Evolutionary conservation across 164 flowering plant genomes (phyloP).

Genomic region (Stephania japonica): DNA sequence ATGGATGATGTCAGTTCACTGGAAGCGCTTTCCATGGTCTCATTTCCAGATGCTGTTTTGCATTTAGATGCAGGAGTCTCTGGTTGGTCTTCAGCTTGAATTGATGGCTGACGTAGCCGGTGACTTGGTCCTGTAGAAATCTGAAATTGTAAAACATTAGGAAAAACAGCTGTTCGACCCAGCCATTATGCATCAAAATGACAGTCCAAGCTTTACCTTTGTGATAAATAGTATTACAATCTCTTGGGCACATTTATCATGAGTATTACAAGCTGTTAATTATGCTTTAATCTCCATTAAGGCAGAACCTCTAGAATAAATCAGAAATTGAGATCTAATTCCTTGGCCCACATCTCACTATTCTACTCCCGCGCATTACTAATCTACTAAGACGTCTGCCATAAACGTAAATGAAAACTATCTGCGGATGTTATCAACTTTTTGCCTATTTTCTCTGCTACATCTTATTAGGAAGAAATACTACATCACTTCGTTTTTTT

Average conservation of each 20-base stretch:
- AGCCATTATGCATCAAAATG: neutral
- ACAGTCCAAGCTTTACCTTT: neutral
- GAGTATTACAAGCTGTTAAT: neutral
- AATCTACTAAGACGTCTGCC: neutral
- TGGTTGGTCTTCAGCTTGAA: conserved; percentile 36
- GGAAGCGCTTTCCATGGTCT: conserved; percentile 26
- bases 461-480: neutral
- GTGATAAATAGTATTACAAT: neutral
- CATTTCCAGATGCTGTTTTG: conserved; percentile 30
- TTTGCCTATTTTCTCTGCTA: too few species aligned
- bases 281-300: neutral
- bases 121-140: conserved; percentile 40
- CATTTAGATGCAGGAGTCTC: conserved; percentile 27
- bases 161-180: neutral
- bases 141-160: conserved; percentile 11
- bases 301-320: neutral
- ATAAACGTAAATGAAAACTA: too few species aligned
- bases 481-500: neutral
- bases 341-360: neutral
- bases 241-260: neutral
- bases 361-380: neutral
- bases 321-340: neutral
- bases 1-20: conserved; percentile 35
- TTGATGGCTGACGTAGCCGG: conserved; percentile 28
- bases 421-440: neutral